Conservation (phyloP, 2,329 filamentous ascomycete species). For the Cladophialophora bantiana region DNA sequence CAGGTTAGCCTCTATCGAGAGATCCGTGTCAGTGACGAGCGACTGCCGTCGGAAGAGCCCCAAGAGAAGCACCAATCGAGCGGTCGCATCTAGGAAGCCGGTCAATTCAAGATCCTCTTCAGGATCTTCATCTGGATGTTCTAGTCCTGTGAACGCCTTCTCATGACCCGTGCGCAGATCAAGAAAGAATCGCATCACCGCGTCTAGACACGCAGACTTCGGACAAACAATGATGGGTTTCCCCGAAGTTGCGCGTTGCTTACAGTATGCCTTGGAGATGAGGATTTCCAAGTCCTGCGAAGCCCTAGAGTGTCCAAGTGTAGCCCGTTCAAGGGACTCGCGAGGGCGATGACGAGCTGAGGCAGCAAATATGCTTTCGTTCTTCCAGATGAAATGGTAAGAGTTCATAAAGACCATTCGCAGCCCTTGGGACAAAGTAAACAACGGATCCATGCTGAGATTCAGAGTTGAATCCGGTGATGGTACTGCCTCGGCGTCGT, state of each 20-base stretch:
- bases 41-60: neutral
- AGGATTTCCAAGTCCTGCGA: neutral
- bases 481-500: neutral
- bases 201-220: neutral
- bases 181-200: neutral
- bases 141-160: neutral
- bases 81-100: slow-evolving; percentile 1
- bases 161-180: neutral
- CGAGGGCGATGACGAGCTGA: neutral
- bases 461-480: neutral
- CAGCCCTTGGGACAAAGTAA: slow-evolving; percentile 6
- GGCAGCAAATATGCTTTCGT: neutral
- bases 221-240: neutral
- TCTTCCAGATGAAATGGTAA: neutral
- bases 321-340: neutral
- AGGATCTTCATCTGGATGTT: neutral
- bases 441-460: neutral
- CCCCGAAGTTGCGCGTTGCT: neutral
- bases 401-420: slow-evolving; percentile 4
- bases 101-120: neutral
- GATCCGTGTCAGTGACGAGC: neutral
- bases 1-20: neutral
- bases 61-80: slow-evolving; percentile 4
- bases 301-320: neutral
- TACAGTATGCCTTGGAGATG: neutral